Evolutionary conservation across 177 flowering plant species (phyloP).

Genomic region (Vitis hybrid): DNA sequence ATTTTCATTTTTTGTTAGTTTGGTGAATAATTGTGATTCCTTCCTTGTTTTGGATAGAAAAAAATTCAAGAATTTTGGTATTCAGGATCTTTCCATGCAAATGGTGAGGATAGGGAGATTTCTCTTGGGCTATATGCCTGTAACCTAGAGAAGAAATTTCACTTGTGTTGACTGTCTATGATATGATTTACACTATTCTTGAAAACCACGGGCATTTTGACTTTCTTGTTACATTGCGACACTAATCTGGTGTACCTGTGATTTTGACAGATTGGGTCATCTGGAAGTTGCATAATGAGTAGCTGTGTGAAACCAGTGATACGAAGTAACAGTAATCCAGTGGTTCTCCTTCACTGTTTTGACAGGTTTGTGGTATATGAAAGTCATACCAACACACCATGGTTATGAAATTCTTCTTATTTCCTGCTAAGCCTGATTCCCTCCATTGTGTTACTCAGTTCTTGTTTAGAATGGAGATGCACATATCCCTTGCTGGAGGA

Average conservation of each 20-base stretch:
- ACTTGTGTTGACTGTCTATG: not conserved
- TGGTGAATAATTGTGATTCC: too few species aligned
- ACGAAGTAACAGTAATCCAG: conserved; percentile 42
- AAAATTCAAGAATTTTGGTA: too few species aligned
- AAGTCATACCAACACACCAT: not conserved
- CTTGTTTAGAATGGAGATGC: conserved; percentile 88
- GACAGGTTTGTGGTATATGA: conserved; percentile 56
- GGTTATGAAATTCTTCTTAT: not conserved
- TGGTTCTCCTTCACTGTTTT: conserved; percentile 83
- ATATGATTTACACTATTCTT: not conserved
- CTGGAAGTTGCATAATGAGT: conserved; percentile 62
- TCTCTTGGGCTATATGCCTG: too few species aligned
- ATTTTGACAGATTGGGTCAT: conserved; percentile 43
- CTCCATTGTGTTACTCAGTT: conserved; percentile 37
- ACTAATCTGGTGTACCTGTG: not conserved
- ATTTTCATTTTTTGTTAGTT: too few species aligned
- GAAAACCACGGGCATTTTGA: not conserved
- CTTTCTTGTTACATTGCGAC: not conserved
- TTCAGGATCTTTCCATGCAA: too few species aligned
- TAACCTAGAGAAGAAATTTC: too few species aligned
- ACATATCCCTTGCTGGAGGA: conserved; percentile 77
- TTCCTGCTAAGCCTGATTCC: conserved; percentile 9
- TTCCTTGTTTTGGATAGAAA: too few species aligned
- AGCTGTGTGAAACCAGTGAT: conserved; percentile 69
- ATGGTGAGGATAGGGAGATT: too few species aligned